Conservation (phyloP, 371 early-diverging fungal genomes). For the Mortierella sp. region DNA sequence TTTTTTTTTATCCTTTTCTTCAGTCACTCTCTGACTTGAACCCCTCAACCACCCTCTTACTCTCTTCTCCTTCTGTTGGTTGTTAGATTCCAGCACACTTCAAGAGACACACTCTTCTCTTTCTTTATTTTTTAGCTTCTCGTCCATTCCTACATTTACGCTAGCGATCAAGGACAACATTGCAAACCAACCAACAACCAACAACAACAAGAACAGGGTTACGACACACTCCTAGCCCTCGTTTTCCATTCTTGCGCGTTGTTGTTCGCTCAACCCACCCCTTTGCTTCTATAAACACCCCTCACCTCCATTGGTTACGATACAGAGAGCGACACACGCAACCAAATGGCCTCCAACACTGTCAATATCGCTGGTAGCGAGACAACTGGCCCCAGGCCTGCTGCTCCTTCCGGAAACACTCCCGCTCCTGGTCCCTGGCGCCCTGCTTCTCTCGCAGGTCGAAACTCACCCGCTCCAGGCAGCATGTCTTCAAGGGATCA, state of each 20-base stretch:
- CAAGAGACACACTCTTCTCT: background rate
- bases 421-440: constrained; percentile 41
- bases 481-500: constrained; percentile 11
- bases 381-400: background rate
- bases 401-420: background rate
- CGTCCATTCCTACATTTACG: background rate
- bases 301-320: background rate
- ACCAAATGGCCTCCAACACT: background rate
- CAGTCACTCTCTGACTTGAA: background rate
- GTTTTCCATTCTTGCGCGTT: background rate
- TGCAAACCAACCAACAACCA: background rate
- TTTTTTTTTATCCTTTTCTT: too few species aligned
- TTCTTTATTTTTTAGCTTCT: background rate
- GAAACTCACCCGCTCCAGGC: constrained; percentile 30
- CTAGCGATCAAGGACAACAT: background rate
- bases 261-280: background rate
- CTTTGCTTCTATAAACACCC: background rate
- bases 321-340: background rate
- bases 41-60: background rate
- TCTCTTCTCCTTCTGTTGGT: background rate
- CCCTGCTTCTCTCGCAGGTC: constrained; percentile 31
- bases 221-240: background rate
- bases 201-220: too few species aligned
- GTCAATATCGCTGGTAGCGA: background rate
- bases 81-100: background rate